Conservation (phyloP, 2,329 filamentous ascomycete species). For the Pseudopyricularia javanii region DNA sequence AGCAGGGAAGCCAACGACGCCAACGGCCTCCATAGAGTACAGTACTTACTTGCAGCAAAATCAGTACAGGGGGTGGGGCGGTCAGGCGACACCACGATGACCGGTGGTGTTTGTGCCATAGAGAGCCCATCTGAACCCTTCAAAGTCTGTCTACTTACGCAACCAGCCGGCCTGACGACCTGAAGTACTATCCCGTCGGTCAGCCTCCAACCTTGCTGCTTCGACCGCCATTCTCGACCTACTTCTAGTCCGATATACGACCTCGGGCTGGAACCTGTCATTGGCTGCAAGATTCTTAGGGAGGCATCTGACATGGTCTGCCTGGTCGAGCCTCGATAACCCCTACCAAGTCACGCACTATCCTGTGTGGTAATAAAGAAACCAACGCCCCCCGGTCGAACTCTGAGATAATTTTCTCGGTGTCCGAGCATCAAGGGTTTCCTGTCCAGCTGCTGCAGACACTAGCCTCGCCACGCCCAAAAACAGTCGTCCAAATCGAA, state of each 20-base stretch:
- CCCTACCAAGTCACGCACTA: background rate
- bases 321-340: background rate
- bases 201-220: background rate
- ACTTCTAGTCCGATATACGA: background rate
- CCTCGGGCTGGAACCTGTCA: background rate
- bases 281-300: background rate
- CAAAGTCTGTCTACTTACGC: background rate
- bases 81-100: background rate
- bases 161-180: background rate
- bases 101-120: background rate
- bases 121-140: background rate
- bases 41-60: no score
- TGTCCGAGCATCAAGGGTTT: background rate
- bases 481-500: background rate
- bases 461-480: background rate
- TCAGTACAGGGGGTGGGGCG: background rate
- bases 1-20: background rate
- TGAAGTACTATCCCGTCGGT: constrained; percentile 2
- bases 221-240: background rate
- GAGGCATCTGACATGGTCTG: background rate
- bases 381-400: background rate
- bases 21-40: background rate
- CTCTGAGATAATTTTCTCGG: background rate
- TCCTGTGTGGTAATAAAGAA: background rate
- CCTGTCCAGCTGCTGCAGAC: background rate